A percentile compares a stretch with the other conserved stretches of the same genome.
Evolutionary conservation across 192 early-diverging fungal genomes (phyloP).

Genomic region (Blastocladiella britannica): DNA sequence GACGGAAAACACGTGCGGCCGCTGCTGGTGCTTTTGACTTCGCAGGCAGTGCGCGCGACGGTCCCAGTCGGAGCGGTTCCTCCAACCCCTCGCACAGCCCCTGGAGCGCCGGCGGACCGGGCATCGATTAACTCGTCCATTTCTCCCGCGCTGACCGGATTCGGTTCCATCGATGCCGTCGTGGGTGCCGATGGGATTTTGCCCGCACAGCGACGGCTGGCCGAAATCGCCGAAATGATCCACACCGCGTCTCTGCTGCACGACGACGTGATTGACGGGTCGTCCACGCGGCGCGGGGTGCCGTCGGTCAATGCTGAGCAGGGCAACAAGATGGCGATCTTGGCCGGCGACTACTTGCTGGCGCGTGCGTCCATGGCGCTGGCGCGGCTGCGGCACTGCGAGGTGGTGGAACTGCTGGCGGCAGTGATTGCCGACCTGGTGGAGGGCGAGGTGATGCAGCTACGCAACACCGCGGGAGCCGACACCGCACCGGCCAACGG

Average conservation of each 20-base stretch:
- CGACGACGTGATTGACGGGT: slow-evolving; percentile 70
- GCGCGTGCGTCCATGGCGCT: slow-evolving; percentile 81
- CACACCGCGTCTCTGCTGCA: slow-evolving; percentile 89
- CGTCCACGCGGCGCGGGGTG: slow-evolving; percentile 47
- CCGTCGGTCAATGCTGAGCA: slow-evolving; percentile 64
- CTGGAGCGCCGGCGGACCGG: slow-evolving; percentile 3
- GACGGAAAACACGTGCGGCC: slow-evolving; percentile 81
- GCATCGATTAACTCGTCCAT: slow-evolving; percentile 3
- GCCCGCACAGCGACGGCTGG: slow-evolving; percentile 72
- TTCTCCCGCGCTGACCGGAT: slow-evolving; percentile 1
- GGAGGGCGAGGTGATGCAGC: slow-evolving; percentile 95
- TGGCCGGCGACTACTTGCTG: slow-evolving; percentile 82
- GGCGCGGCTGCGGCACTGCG: slow-evolving; percentile 66
- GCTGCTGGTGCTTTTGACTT: slow-evolving; percentile 69
- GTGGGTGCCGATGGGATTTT: slow-evolving; percentile 31
- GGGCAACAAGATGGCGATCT: slow-evolving; percentile 94
- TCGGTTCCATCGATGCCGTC: slow-evolving; percentile 1
- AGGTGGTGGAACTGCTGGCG: slow-evolving; percentile 81
- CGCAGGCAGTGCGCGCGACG: slow-evolving; percentile 58
- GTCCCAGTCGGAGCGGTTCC: slow-evolving; percentile 19
- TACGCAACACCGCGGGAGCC: slow-evolving; percentile 43
- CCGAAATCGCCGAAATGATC: slow-evolving; percentile 97
- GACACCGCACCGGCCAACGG: slow-evolving; percentile 2
- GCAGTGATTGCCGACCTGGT: slow-evolving; percentile 83
- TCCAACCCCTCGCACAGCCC: slow-evolving; percentile 4